A percentile compares a stretch with the other conserved stretches of the same genome.
Conservation (phyloP, 306 rosid genomes). For the Ziziphus jujuba region DNA sequence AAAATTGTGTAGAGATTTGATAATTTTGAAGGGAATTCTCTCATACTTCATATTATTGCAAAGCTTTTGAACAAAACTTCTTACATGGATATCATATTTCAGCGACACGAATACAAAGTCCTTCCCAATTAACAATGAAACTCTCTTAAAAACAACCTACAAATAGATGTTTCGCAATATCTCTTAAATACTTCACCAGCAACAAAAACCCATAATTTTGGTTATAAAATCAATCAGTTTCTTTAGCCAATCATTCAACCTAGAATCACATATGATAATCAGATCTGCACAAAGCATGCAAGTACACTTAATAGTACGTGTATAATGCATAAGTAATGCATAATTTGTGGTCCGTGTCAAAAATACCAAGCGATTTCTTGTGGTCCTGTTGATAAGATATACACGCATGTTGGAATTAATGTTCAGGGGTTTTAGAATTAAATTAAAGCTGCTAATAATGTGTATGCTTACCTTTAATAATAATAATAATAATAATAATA, state of each 20-base stretch:
- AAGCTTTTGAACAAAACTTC: background rate
- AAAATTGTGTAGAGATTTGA: conserved; percentile 14
- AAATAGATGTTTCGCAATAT: background rate
- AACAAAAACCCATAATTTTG: background rate
- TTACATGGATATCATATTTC: conserved; percentile 3
- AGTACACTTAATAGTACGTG: conserved; percentile 13
- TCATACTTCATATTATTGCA: too few relatives aligned
- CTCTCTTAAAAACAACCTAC: background rate
- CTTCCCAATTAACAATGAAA: background rate
- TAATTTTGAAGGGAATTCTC: background rate
- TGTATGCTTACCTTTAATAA: too few relatives aligned
- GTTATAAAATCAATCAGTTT: background rate
- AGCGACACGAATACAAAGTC: conserved; percentile 1
- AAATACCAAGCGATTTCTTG: conserved; percentile 23
- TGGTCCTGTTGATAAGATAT: conserved; percentile 22
- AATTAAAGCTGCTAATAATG: background rate
- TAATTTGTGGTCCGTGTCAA: conserved; percentile 29
- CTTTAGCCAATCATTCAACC: conserved; percentile 9
- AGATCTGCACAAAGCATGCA: background rate
- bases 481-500: too few relatives aligned
- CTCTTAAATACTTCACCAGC: background rate
- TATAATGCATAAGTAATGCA: background rate
- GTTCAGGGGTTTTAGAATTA: background rate
- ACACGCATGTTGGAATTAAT: conserved; percentile 23
- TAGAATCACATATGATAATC: background rate